phyloP scores from a whole-genome alignment of 331 rosid species.

The Prunus yedoensis region DNA sequence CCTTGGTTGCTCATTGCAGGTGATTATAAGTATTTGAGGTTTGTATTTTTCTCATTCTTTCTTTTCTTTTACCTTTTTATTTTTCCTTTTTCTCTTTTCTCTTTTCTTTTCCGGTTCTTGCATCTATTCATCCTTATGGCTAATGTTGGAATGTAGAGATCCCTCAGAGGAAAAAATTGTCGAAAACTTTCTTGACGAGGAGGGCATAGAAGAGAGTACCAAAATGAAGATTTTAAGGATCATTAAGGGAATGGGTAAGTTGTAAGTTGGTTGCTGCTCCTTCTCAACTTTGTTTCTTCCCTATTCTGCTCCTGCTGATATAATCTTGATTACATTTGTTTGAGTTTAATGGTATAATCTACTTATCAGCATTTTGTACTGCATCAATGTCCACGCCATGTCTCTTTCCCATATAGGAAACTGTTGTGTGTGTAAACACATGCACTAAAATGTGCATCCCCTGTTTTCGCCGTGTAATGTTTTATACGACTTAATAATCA shows the following conservation, averaged over 20 bases:
- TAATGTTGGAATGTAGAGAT: slow-evolving; percentile 45
- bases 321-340: neutral
- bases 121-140: neutral
- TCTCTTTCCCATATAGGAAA: neutral
- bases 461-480: neutral
- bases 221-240: slow-evolving; percentile 55
- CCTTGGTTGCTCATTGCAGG: slow-evolving; percentile 40
- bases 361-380: neutral
- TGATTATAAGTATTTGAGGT: slow-evolving; percentile 86
- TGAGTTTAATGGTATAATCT: neutral
- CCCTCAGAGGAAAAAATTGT: slow-evolving; percentile 64
- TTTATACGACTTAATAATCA: neutral
- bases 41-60: slow-evolving; percentile 23
- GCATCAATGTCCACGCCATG: neutral
- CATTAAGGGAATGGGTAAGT: slow-evolving; percentile 80
- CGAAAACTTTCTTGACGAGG: slow-evolving; percentile 68
- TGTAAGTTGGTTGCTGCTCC: slow-evolving; percentile 41
- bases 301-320: neutral
- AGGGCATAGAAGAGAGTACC: slow-evolving; percentile 56
- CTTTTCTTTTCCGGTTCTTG: neutral
- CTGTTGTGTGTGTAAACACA: neutral
- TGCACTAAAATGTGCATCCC: neutral
- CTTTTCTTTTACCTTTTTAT: neutral
- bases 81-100: neutral
- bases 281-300: slow-evolving; percentile 6